Conservation (phyloP, 176 grass and related monocot species). For the Triticum turgidum region DNA sequence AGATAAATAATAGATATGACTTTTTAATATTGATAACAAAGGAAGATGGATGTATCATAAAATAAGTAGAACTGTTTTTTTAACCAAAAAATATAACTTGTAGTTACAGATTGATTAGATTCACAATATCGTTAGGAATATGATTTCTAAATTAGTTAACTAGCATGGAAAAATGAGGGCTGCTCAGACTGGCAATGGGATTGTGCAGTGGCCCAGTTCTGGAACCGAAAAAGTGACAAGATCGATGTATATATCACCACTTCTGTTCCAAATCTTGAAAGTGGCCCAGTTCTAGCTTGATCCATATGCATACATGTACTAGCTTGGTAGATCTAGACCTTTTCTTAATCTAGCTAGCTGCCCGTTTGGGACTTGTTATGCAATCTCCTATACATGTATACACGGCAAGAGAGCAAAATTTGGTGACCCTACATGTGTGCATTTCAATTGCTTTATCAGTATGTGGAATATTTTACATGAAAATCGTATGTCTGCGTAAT, state of each 20-base stretch:
- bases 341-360: constrained; percentile 3
- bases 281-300: neutral
- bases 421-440: neutral
- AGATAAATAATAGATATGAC: neutral
- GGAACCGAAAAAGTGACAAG: constrained; percentile 32
- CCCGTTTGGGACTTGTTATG: neutral
- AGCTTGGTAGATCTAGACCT: neutral
- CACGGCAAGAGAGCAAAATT: neutral
- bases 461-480: neutral
- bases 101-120: neutral
- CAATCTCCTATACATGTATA: neutral
- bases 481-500: too few relatives aligned
- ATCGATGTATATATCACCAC: neutral
- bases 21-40: neutral
- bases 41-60: neutral
- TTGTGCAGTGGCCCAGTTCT: neutral
- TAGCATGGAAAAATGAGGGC: neutral
- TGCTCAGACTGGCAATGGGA: neutral
- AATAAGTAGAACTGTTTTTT: neutral
- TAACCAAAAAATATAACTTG: neutral
- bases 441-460: neutral
- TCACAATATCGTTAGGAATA: neutral
- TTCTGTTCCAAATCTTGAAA: neutral
- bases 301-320: neutral
- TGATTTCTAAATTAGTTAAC: too few relatives aligned